Base-by-base conservation (phyloP, 1,139 yeast species). In the Geotrichum aggregatum region DNA sequence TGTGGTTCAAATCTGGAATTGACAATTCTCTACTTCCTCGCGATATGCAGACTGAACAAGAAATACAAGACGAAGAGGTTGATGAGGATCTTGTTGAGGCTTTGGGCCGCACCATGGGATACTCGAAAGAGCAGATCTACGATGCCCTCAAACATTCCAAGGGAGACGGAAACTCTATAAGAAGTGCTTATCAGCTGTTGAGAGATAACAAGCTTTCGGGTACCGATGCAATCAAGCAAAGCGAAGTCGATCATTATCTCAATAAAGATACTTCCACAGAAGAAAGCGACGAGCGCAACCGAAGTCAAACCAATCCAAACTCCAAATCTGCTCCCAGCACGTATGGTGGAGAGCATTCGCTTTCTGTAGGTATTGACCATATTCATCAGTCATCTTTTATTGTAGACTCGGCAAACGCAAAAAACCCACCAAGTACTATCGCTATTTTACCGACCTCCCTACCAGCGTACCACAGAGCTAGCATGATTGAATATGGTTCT, bases 381-480 rank as follows among this genome's bases (percentile, higher is more conserved):
- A 39, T 13, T 10, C 36, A 33, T 59, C 66, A 59, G 62, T 65
- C 61, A 53, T 69, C 56, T 58, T 69, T 54, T 62, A 69, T 56
- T 51, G 33, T 51, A 44, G 56, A 57, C 54, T 42, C 56, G 47
- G 47, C 52, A 48, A 24, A 69, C 63, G 33, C 65, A 36, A 76
- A 77, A 24, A 67, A 72, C 3, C 71, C 72, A 3, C 70, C 68
- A 50, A 70, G 71, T 19, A 87, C 96, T 2, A 89, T 92, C 58
- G 95, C 98, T 1, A 87, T 92, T 39, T 72, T 92, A 58, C 98
- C 98, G 3, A 84, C 96, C 2, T 89, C 97, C 3, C 76, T 92
- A 61, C 97, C 98, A 1, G 88, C 92, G 55, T 88, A 91, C 50
- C 98, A 92, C 66, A 76, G 96, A 46, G 97, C 98, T 2, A 87